phyloP scores from a whole-genome alignment of 2,329 filamentous ascomycete species.

The Fusarium irregulare region DNA sequence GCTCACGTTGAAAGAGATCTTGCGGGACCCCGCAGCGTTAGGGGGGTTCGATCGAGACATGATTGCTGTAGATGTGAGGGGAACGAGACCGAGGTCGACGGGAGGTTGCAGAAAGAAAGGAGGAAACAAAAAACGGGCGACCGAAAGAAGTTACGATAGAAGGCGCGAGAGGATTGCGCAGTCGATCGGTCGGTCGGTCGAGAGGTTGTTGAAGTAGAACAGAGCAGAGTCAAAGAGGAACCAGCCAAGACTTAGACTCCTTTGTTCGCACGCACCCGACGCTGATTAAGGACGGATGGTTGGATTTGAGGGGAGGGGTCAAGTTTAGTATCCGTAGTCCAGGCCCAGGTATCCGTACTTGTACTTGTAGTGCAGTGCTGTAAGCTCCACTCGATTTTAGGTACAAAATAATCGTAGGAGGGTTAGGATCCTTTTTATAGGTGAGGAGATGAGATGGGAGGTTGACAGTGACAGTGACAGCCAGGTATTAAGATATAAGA shows the following conservation, averaged over 20 bases:
- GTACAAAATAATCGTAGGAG: slow-evolving; percentile 26
- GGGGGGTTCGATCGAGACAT: slow-evolving; percentile 68
- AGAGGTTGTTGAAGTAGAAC: slow-evolving; percentile 22
- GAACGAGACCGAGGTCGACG: not conserved
- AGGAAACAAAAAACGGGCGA: not conserved
- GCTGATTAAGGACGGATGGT: slow-evolving; percentile 35
- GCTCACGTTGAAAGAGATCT: slow-evolving; percentile 99
- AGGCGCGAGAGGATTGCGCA: slow-evolving; percentile 18
- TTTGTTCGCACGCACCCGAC: slow-evolving; percentile 37
- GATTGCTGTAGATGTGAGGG: slow-evolving; percentile 11
- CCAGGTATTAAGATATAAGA: slow-evolving; percentile 9
- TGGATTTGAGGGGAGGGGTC: slow-evolving; percentile 26
- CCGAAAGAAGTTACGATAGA: slow-evolving; percentile 2
- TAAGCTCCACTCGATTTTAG: slow-evolving; percentile 35
- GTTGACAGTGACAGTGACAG: slow-evolving; percentile 1
- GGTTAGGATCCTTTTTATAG: slow-evolving; percentile 30
- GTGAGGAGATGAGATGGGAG: slow-evolving; percentile 1
- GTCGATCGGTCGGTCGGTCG: slow-evolving; percentile 27
- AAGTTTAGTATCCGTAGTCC: slow-evolving; percentile 5
- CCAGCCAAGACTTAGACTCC: slow-evolving; percentile 39
- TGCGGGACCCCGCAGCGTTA: slow-evolving; percentile 75
- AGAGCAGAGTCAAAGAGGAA: slow-evolving; percentile 31
- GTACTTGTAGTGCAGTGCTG: not conserved
- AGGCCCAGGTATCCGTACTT: slow-evolving; percentile 11
- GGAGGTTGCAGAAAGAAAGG: not conserved